Base-by-base conservation (phyloP, 306 rosid genomes). In the Prunus kanzakura region DNA sequence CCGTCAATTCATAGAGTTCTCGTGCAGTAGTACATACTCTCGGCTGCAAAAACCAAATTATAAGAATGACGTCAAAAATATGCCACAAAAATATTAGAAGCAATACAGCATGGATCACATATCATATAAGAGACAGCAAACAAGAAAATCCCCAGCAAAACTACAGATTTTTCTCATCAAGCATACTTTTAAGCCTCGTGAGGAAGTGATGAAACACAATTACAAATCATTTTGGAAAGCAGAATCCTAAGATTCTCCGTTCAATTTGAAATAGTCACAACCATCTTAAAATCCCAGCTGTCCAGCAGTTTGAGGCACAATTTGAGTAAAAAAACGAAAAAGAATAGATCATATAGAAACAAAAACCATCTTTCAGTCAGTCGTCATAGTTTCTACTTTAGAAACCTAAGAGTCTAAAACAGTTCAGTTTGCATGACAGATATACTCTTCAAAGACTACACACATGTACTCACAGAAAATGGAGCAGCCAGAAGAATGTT, bases 11-110 rank as follows among this genome's bases (percentile, higher is more conserved):
- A 80, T 67, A 0, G 99, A 95, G 82, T 92, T 92, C 90, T 95
- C 97, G 19, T 95, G 99, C 80, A 95, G 82, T 45, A 95, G 71
- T 14, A 95, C 99, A 83, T 95, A 95, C 80, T 95, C 99, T 78
- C 97, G 99, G 88, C 99, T 95, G 90, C 87, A 90, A 80, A 80
- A 50, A 46, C 13, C 69, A 69, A 69, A 49, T 52, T n/a, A 16
- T 32, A 62, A 6, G n/a, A 20, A 61, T 11, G 11, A 50, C 23
- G 23, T 46, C 46, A 52, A 41, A 29, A 61, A 35, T 8, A 12
- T 11, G 27, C 25, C 14, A 54, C 45, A 23, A 10, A 32, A 2
- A 19, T 19, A 19, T 62, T 18, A 60, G 10, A 3, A 20, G 9
- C 19, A 16, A 27, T 13, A 16, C 27, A 57, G 25, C 54, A 22